Conservation (phyloP, 805 yeast genomes). For the Allodekkera sacchari region DNA sequence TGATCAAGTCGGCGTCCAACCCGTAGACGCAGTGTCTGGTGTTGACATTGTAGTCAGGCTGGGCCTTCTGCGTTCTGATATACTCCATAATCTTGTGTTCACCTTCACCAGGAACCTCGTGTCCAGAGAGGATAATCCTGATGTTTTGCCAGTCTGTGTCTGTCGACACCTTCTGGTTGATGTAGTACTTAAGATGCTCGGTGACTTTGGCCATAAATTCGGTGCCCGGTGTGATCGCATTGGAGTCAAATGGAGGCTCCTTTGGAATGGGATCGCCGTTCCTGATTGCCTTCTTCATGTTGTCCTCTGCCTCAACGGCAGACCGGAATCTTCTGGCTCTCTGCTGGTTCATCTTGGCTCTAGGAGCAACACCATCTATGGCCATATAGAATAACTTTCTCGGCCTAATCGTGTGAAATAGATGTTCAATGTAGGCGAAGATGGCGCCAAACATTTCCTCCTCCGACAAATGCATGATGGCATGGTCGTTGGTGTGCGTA, state of each 20-base stretch:
- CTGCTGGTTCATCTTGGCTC: conserved; percentile 98
- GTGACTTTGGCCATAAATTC: conserved; percentile 91
- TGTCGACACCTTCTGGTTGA: conserved; percentile 77
- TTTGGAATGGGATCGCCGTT: conserved; percentile 71
- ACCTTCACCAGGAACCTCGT: conserved; percentile 98
- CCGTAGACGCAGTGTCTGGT: conserved; percentile 93
- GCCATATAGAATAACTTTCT: conserved; percentile 88
- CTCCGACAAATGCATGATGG: conserved; percentile 63
- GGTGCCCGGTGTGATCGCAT: conserved; percentile 94
- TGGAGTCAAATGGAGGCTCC: conserved; percentile 83
- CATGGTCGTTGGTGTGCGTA: conserved; percentile 72
- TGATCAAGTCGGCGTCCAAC: conserved; percentile 90
- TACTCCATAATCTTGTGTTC: conserved; percentile 96
- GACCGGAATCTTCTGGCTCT: conserved; percentile 92
- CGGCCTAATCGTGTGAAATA: conserved; percentile 83
- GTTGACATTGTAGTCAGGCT: conserved; percentile 65
- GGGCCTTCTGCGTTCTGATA: conserved; percentile 73
- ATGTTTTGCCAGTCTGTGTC: conserved; percentile 82
- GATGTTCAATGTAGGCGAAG: conserved; percentile 88
- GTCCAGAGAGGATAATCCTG: conserved; percentile 77
- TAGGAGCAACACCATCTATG: conserved; percentile 97
- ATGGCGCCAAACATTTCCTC: conserved; percentile 91
- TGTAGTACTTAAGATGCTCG: conserved; percentile 71
- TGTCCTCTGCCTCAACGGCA: conserved; percentile 85
- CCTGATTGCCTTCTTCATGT: conserved; percentile 61